Conservation (phyloP, 202 grass and related monocot genomes). For the Carex sylvatica region DNA sequence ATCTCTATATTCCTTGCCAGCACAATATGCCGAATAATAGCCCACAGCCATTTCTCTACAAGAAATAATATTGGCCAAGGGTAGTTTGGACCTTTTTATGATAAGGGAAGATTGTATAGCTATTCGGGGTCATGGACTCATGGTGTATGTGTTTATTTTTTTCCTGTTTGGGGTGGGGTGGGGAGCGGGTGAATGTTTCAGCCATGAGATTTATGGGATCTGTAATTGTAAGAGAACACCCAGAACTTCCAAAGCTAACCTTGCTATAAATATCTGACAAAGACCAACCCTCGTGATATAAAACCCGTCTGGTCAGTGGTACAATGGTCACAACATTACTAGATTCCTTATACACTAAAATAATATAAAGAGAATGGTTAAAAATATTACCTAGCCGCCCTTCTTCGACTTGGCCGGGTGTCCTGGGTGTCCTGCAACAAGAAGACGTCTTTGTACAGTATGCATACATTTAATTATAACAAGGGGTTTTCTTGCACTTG, state of each 20-base stretch:
- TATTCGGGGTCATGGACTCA: neutral
- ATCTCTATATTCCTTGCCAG: neutral
- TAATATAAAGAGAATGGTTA: conserved; percentile 1
- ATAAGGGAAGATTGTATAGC: neutral
- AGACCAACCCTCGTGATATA: neutral
- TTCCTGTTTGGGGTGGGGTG: neutral
- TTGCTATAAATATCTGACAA: neutral
- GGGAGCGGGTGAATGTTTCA: neutral
- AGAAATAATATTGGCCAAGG: neutral
- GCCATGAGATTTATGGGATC: neutral
- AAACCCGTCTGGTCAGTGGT: neutral
- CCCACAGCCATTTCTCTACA: neutral
- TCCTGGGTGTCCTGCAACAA: conserved; percentile 11
- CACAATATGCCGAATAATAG: neutral
- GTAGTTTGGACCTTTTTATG: neutral
- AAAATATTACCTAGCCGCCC: conserved; percentile 20
- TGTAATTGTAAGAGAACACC: neutral
- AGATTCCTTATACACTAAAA: neutral
- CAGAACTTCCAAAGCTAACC: neutral
- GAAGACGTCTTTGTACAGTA: neutral
- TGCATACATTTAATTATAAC: neutral
- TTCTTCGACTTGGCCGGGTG: conserved; percentile 1
- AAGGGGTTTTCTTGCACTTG: neutral
- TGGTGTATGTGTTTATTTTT: neutral
- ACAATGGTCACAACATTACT: neutral